phyloP scores from a whole-genome alignment of 2,329 filamentous ascomycete species.

The Talaromyces islandicus region DNA sequence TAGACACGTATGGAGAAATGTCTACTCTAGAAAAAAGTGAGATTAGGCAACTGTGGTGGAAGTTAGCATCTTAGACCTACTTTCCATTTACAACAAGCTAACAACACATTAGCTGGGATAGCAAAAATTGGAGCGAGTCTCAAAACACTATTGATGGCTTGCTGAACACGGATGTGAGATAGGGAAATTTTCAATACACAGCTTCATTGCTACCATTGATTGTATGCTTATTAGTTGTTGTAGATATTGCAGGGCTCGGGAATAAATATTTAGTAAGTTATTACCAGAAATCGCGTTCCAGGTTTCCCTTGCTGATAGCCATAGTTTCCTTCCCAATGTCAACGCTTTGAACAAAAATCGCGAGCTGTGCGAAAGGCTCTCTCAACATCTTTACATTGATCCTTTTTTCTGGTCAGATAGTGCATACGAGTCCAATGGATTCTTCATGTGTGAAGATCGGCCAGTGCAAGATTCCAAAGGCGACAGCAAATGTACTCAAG shows the following conservation, averaged over 20 bases:
- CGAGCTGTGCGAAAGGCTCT: neutral
- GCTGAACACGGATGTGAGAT: neutral
- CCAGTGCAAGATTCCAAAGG: neutral
- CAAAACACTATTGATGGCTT: neutral
- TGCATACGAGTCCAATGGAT: neutral
- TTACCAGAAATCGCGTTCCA: neutral
- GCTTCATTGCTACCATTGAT: neutral
- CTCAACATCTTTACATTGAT: neutral
- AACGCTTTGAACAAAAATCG: neutral
- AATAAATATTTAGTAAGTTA: neutral
- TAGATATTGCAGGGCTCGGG: neutral
- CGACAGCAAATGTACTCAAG: neutral
- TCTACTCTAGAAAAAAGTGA: no score
- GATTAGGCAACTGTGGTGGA: no score
- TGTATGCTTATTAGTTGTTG: neutral
- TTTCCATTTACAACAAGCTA: no score
- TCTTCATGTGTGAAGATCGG: neutral
- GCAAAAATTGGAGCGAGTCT: neutral
- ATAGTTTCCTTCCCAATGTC: neutral
- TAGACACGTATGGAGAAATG: no score
- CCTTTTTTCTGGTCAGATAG: neutral
- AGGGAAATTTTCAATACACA: neutral
- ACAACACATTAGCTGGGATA: neutral
- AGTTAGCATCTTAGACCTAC: no score
- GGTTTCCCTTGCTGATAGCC: neutral